These are phyloP conservation scores for Vitis labrusca DNA, from an alignment of 164 flowering plant species.

Conservation along the genomic window DNA sequence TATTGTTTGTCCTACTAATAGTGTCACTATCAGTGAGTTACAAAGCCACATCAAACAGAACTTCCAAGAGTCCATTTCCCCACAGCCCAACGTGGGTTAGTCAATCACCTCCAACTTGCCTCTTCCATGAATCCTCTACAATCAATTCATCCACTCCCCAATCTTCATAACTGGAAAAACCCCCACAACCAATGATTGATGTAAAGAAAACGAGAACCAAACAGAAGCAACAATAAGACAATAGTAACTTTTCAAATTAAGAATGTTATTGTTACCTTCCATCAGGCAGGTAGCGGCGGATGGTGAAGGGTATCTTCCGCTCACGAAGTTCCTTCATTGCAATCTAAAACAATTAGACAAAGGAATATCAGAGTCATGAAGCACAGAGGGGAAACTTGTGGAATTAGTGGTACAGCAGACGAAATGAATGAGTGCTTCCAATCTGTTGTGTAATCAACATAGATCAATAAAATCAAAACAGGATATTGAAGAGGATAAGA, in stretches of 20 bases:
- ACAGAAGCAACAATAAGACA: neutral
- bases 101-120: conserved; percentile 91
- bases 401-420: neutral
- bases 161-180: conserved; percentile 65
- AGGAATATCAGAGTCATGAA: neutral
- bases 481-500: neutral
- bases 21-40: too few species aligned
- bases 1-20: too few species aligned
- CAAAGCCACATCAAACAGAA: too few species aligned
- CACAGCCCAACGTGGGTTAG: too few species aligned
- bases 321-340: conserved; percentile 96
- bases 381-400: neutral
- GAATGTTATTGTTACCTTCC: conserved; percentile 55
- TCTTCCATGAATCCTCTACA: conserved; percentile 96
- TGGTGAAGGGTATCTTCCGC: conserved; percentile 89
- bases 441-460: too few species aligned
- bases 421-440: too few species aligned
- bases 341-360: conserved; percentile 40
- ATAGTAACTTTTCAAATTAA: neutral
- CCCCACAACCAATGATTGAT: too few species aligned
- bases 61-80: too few species aligned
- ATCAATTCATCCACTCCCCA: conserved; percentile 97
- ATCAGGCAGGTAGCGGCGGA: conserved; percentile 87
- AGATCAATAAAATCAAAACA: too few species aligned
- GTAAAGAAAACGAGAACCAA: too few species aligned